A percentile compares a stretch with the other conserved stretches of the same genome.
phyloP scores from a whole-genome alignment of 192 early-diverging fungal species.

The Coemansia sp. region DNA sequence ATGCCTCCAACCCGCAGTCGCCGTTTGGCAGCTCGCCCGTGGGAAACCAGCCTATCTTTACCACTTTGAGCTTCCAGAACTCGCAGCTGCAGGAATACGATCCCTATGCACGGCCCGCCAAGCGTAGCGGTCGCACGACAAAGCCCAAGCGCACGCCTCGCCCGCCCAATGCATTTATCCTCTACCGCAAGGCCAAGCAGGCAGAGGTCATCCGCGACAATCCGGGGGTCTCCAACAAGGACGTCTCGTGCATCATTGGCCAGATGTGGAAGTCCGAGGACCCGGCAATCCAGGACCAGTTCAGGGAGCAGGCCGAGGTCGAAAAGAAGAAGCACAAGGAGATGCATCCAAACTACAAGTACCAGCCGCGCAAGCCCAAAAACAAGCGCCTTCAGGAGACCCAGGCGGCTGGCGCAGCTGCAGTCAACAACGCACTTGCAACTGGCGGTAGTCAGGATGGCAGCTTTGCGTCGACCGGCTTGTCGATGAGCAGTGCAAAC shows the following conservation, averaged over 20 bases:
- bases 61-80: slow-evolving; percentile 43
- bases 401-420: slow-evolving; percentile 24
- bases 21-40: slow-evolving; percentile 44
- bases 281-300: slow-evolving; percentile 54
- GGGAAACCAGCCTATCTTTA: slow-evolving; percentile 45
- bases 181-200: slow-evolving; percentile 61
- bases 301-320: slow-evolving; percentile 54
- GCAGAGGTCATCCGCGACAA: slow-evolving; percentile 56
- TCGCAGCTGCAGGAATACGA: slow-evolving; percentile 55
- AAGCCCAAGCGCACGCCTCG: slow-evolving; percentile 58
- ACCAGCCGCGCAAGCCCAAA: slow-evolving; percentile 59
- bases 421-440: slow-evolving; percentile 15
- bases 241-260: slow-evolving; percentile 60
- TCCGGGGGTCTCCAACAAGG: slow-evolving; percentile 58
- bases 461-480: slow-evolving; percentile 23
- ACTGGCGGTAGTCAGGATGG: slow-evolving; percentile 32
- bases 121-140: slow-evolving; percentile 36
- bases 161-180: slow-evolving; percentile 59
- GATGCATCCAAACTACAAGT: slow-evolving; percentile 61
- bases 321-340: slow-evolving; percentile 60
- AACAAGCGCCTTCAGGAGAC: slow-evolving; percentile 52
- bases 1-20: slow-evolving; percentile 31
- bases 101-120: slow-evolving; percentile 38
- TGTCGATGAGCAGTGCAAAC: slow-evolving; percentile 3
- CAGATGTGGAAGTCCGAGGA: slow-evolving; percentile 60